Evolutionary conservation across 495 filamentous ascomycete species (phyloP), one percentile per base, ranked within the genome.

Genomic region (Aspergillus baeticus): DNA sequence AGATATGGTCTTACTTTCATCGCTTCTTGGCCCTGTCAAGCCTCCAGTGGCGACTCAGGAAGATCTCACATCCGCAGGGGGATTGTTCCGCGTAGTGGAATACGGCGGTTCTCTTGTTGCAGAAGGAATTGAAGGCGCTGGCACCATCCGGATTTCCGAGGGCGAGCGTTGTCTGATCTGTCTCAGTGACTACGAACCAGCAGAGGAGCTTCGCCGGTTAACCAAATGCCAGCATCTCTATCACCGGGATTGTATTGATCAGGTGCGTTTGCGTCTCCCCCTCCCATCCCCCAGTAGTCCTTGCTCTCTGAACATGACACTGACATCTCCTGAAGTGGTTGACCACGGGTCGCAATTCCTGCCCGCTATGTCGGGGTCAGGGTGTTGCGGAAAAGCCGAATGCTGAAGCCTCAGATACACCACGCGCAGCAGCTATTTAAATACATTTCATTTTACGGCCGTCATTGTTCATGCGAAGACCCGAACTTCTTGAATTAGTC

Each of bases 331-430:
- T 36, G 6, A 21, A 90, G 87, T 91, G 87, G 87, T 74, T 91
- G 15, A 91, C 87, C 18, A 89, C 87, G 21, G 87, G 88, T 36
- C 86, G 87, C 57, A 91, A 91, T 66, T 91, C 87, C 1, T 91
- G 87, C 55, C 87, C 87, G 22, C 76, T 91, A 2, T 91, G 87
- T 64, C 76, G 87, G 59, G 84, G 85, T 23, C 83, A 88, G 66
- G 87, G 87, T 22, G 87, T 91, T 1, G 56, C 62, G 48, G 76
- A 78, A 59, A 69, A 70, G 1, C 54, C 69, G 6, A 65, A 57
- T 37, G 23, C 63, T 52, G 61, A 58, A 22, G 45, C 65, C 10
- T 41, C 60, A 11, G 60, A 59, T 26, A 41, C 63, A 44, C 67
- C 58, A 42, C 59, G 60, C 44, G 58, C 64, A 33, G 43, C 69